Conservation (phyloP, 345 rosid genomes). For the Salix purpurea region DNA sequence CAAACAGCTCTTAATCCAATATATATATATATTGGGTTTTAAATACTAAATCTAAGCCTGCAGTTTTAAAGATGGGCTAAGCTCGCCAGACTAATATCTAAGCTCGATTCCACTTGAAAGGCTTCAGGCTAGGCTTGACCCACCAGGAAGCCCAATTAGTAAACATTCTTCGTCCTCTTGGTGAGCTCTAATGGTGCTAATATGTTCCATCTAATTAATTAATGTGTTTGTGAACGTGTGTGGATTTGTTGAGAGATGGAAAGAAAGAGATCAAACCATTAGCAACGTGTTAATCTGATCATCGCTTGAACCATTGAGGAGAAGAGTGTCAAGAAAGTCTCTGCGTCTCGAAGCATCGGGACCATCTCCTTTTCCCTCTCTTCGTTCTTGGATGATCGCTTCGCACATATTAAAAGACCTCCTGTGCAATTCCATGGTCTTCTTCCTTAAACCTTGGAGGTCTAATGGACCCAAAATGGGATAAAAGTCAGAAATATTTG, state of each 20-base stretch:
- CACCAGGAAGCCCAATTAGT: too few species aligned
- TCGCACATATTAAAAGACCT: conserved; percentile 10
- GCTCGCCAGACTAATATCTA: too few species aligned
- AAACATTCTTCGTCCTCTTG: too few species aligned
- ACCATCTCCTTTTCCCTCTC: neutral
- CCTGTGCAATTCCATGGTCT: conserved; percentile 17
- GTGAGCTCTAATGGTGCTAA: too few species aligned
- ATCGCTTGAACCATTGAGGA: conserved; percentile 26
- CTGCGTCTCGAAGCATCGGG: neutral
- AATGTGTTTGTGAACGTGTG: too few species aligned
- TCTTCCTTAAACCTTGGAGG: conserved; percentile 26
- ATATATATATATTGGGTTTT: too few species aligned
- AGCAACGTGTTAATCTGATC: conserved; percentile 28
- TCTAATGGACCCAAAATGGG: conserved; percentile 28
- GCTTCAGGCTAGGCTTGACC: too few species aligned
- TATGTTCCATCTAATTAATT: too few species aligned
- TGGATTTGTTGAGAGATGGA: neutral
- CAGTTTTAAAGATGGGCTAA: too few species aligned
- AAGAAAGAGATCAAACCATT: conserved; percentile 17
- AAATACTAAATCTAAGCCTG: too few species aligned
- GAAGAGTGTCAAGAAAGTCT: conserved; percentile 31
- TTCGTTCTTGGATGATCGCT: conserved; percentile 20
- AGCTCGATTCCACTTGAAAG: too few species aligned
- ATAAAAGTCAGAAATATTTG: conserved; percentile 40
- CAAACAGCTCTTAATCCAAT: too few species aligned